Conservation (phyloP, 371 early-diverging fungal genomes). For the Apophysomyces trapeziformis region DNA sequence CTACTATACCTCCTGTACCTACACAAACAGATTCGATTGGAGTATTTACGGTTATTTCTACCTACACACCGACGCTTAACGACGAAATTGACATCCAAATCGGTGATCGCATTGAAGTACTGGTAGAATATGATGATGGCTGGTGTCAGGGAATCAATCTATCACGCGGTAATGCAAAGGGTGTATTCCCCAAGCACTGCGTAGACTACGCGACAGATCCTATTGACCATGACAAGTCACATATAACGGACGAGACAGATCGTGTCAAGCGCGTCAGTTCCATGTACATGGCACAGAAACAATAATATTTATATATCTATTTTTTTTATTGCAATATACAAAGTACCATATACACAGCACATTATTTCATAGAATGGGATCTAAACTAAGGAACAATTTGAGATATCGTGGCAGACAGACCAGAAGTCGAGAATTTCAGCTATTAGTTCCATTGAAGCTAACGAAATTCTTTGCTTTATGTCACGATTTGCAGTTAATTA, state of each 20-base stretch:
- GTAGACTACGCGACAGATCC: slow-evolving; percentile 34
- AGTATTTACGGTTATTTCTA: slow-evolving; percentile 54
- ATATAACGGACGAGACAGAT: slow-evolving; percentile 7
- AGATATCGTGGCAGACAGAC: background rate
- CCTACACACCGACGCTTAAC: slow-evolving; percentile 66
- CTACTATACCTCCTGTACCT: slow-evolving; percentile 12
- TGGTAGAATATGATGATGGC: slow-evolving; percentile 74
- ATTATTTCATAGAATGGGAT: background rate
- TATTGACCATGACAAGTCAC: background rate
- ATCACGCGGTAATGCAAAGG: slow-evolving; percentile 58
- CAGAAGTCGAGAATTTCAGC: no score
- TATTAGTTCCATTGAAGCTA: no score
- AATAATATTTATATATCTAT: slow-evolving; percentile 7
- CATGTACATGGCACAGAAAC: slow-evolving; percentile 35
- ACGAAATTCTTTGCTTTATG: no score
- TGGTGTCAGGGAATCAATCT: slow-evolving; percentile 72
- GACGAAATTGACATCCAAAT: slow-evolving; percentile 71
- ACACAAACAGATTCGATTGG: slow-evolving; percentile 52
- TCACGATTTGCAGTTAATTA: no score
- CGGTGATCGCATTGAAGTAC: slow-evolving; percentile 66
- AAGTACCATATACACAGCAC: background rate
- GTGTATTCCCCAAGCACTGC: slow-evolving; percentile 72
- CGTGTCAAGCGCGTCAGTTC: slow-evolving; percentile 51
- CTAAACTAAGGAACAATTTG: background rate
- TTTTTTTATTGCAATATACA: slow-evolving; percentile 10